Conservation (phyloP, 2,329 filamentous ascomycete genomes). For the Colletotrichum higginsianum region DNA sequence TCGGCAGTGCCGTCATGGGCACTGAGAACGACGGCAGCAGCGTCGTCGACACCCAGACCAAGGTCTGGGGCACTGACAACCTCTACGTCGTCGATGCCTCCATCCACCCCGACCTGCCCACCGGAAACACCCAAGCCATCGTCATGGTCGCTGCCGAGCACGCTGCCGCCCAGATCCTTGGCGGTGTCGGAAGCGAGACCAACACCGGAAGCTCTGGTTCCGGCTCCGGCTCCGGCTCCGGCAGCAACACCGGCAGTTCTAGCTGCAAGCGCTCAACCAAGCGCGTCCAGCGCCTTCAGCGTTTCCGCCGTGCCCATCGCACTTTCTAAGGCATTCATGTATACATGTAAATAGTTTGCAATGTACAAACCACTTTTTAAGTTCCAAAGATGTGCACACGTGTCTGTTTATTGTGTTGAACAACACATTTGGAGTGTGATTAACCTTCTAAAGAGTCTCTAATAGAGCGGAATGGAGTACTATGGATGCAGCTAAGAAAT, state of each 20-base stretch:
- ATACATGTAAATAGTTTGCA: no score
- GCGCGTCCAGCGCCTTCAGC: constrained; percentile 59
- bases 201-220: constrained; percentile 48
- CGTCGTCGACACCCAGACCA: constrained; percentile 70
- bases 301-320: constrained; percentile 37
- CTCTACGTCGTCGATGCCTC: constrained; percentile 74
- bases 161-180: constrained; percentile 39
- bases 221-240: constrained; percentile 38
- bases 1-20: constrained; percentile 64
- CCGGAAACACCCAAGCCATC: constrained; percentile 44
- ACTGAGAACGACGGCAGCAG: constrained; percentile 63
- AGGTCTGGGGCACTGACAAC: constrained; percentile 73
- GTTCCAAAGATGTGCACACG: no score
- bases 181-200: constrained; percentile 20
- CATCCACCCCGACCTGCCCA: constrained; percentile 67
- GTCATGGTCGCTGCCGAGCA: constrained; percentile 44
- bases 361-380: no score
- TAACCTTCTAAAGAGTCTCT: no score
- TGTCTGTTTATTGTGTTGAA: no score
- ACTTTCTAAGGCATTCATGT: not conserved
- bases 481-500: no score
- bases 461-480: no score
- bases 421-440: no score
- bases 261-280: constrained; percentile 51
- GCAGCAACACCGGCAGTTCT: not conserved